Percentiles rank a stretch among this genome's conserved stretches.
phyloP scores from a whole-genome alignment of 192 early-diverging fungal species.

The Globomyces pollinis-pini region DNA sequence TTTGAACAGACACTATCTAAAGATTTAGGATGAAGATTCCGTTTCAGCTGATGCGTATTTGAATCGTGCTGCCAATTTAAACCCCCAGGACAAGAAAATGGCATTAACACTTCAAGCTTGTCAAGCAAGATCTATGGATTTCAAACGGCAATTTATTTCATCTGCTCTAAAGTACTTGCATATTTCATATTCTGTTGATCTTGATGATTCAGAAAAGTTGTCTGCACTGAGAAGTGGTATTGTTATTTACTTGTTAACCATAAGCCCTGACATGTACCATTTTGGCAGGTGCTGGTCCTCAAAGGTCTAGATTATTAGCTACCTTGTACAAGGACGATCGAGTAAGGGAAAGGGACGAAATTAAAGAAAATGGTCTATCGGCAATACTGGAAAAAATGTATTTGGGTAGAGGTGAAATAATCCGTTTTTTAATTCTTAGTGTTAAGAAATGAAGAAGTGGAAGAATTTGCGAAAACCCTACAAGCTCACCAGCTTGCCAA shows the following conservation, averaged over 20 bases:
- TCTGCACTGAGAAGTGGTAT: constrained; percentile 13
- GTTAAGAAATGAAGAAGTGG: constrained; percentile 68
- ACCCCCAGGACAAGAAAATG: constrained; percentile 17
- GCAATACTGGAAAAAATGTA: constrained; percentile 93
- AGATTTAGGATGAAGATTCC: constrained; percentile 72
- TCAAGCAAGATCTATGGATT: constrained; percentile 79
- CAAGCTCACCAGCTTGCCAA: constrained; percentile 70
- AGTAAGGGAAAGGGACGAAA: constrained; percentile 59
- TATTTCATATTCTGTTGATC: constrained; percentile 61
- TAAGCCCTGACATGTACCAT: constrained; percentile 86
- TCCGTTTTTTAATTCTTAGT: constrained; percentile 39
- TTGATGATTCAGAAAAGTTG: constrained; percentile 22
- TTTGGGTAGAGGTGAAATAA: constrained; percentile 56
- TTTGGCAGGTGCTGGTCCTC: constrained; percentile 84
- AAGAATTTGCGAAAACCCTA: constrained; percentile 64
- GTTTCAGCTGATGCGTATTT: constrained; percentile 73
- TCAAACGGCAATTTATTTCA: constrained; percentile 76
- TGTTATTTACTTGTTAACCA: constrained; percentile 43
- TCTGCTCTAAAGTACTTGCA: constrained; percentile 79
- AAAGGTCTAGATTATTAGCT: constrained; percentile 76
- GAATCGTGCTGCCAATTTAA: constrained; percentile 67
- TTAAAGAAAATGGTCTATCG: constrained; percentile 29
- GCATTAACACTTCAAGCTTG: constrained; percentile 66
- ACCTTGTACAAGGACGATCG: constrained; percentile 89
- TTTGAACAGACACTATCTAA: no score